Percentiles rank a stretch among this genome's conserved stretches.
Evolutionary conservation across 2,329 filamentous ascomycete genomes (phyloP).

Genomic region (Arthroderma uncinatum): DNA sequence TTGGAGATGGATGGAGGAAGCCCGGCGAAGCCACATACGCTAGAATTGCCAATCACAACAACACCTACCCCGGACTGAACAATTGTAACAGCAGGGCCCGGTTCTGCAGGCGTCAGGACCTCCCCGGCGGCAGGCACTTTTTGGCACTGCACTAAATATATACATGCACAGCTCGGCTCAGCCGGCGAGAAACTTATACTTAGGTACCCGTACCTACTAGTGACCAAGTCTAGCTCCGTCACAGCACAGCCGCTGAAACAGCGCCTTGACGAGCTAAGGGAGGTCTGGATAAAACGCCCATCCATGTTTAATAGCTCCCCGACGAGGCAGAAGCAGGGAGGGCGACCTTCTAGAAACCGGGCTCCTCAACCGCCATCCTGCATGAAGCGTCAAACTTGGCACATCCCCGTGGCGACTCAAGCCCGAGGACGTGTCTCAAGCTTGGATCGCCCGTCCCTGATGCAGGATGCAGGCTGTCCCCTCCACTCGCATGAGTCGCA

Average conservation of each 20-base stretch:
- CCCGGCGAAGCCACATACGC: background rate
- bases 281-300: background rate
- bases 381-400: conserved; percentile 3
- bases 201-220: background rate
- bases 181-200: background rate
- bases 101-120: background rate
- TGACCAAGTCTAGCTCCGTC: background rate
- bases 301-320: background rate
- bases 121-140: background rate
- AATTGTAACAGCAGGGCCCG: background rate
- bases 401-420: background rate
- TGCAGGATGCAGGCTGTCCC: conserved; percentile 2
- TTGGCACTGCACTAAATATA: background rate
- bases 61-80: background rate
- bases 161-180: background rate
- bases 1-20: background rate
- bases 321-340: background rate
- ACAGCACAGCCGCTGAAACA: conserved; percentile 1
- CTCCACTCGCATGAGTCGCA: background rate
- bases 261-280: background rate
- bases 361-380: background rate
- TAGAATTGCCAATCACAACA: background rate
- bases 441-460: background rate
- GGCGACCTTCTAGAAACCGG: background rate
- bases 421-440: background rate